Conservation (phyloP, 2,329 filamentous ascomycete genomes). For the Aspergillus niger region DNA sequence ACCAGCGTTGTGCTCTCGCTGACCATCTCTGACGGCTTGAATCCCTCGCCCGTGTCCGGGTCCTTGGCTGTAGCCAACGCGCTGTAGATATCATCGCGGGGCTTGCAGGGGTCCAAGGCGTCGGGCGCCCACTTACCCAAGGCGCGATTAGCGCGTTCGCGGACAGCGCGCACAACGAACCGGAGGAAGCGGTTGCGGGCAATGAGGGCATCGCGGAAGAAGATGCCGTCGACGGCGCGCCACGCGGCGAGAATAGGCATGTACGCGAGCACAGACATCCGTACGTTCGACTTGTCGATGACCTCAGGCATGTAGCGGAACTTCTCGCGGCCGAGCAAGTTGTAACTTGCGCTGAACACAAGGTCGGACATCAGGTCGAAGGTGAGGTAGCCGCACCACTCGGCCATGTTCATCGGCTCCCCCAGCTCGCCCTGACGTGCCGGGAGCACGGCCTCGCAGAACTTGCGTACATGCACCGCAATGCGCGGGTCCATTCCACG, state of each 20-base stretch:
- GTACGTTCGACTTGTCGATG: conserved; percentile 23
- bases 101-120: not conserved
- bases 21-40: not conserved
- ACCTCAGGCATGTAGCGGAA: conserved; percentile 15
- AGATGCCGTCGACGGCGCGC: conserved; percentile 16
- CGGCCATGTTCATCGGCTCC: conserved; percentile 5
- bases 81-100: not conserved
- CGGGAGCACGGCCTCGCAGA: not conserved
- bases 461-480: not conserved
- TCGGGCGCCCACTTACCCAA: not conserved
- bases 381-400: conserved; percentile 38
- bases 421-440: not conserved
- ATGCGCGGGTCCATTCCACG: not conserved
- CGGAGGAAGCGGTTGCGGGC: conserved; percentile 44
- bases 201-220: conserved; percentile 33
- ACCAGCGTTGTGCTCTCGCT: not conserved
- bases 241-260: conserved; percentile 5
- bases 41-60: not conserved
- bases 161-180: conserved; percentile 18
- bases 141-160: not conserved
- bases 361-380: conserved; percentile 54
- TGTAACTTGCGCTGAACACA: conserved; percentile 20
- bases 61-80: not conserved
- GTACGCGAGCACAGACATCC: conserved; percentile 15
- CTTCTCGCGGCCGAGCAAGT: conserved; percentile 10